Evolutionary conservation across 129 eudicot genomes (phyloP), one percentile per base, ranked within the genome.

Genomic region (Ambrosia artemisiifolia): DNA sequence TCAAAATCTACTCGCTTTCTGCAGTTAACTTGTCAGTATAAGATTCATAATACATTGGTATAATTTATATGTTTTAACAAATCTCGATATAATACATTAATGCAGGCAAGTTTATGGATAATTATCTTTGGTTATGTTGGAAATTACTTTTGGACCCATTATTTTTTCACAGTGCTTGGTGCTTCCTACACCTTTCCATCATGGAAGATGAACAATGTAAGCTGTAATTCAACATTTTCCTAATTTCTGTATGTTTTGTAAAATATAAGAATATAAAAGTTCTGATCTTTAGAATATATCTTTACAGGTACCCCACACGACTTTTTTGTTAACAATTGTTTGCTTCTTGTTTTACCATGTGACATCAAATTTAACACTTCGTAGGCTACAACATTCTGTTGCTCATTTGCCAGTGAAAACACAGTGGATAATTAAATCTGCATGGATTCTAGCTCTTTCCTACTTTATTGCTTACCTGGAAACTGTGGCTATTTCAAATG

Each of bases 101-200:
- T 73, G 76, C 91, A 93, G 98, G 96, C 98, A 71, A 90, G 85
- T 85, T 72, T 93, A 68, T 93, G 96, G 96, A 89, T 87, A 78
- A 56, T 79, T 18, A 81, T 93, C 43, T 93, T 93, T 74, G 86
- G 95, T 75, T 93, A 90, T 63, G 98, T 93, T 60, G 98, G 96
- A 5, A 93, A 90, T 80, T 90, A 93, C 84, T 90, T 93, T 83
- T 93, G 98, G 96, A 93, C 98, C 47, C 98, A 93, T 79, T 93
- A 93, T 74, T 93, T 93, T 68, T 93, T 93, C 91, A 93, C 87
- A 44, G 96, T 93, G 12, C 81, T 93, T 57, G 98, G 98, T 34
- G 98, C 98, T 61, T 87, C 98, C 3, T 93, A 93, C 81, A 90
- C 98, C 44, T 93, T 93, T 65, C 98, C 98, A 10, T 93, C 98